phyloP scores from a whole-genome alignment of 176 grass and related monocot species.

The Zizania latifolia region DNA sequence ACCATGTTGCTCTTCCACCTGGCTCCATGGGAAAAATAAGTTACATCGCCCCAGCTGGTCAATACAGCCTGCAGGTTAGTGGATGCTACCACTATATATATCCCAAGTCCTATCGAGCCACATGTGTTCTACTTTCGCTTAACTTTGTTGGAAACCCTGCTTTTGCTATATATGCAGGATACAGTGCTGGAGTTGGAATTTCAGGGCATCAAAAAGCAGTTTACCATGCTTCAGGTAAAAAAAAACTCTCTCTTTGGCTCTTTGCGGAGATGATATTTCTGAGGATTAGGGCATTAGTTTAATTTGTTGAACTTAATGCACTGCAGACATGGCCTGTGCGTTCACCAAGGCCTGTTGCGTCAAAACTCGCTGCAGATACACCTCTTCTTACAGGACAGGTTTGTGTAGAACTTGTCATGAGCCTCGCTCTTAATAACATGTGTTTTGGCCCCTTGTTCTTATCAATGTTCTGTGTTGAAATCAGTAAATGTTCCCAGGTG shows the following conservation, averaged over 20 bases:
- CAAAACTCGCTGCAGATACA: constrained; percentile 83
- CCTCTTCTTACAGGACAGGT: constrained; percentile 89
- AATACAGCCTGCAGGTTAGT: constrained; percentile 67
- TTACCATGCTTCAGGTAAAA: constrained; percentile 81
- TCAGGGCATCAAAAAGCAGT: constrained; percentile 71
- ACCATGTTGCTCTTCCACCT: neutral
- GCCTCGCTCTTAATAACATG: neutral
- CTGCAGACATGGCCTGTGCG: constrained; percentile 76
- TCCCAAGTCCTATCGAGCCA: neutral
- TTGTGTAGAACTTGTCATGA: neutral
- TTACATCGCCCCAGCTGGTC: constrained; percentile 44
- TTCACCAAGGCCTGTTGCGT: constrained; percentile 72
- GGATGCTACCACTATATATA: neutral
- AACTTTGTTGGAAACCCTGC: neutral
- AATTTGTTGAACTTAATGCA: constrained; percentile 4
- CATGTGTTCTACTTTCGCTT: neutral
- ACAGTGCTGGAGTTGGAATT: constrained; percentile 75
- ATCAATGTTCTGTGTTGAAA: neutral
- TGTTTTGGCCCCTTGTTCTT: neutral
- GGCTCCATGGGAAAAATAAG: neutral
- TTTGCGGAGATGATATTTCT: neutral
- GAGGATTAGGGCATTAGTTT: constrained; percentile 5
- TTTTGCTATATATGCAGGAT: constrained; percentile 42
- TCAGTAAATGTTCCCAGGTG: neutral
- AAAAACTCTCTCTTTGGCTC: neutral